These are phyloP conservation scores for Zelopaecilomyces penicillatus DNA, from an alignment of 2,329 filamentous ascomycete species.

Conservation along the genomic window DNA sequence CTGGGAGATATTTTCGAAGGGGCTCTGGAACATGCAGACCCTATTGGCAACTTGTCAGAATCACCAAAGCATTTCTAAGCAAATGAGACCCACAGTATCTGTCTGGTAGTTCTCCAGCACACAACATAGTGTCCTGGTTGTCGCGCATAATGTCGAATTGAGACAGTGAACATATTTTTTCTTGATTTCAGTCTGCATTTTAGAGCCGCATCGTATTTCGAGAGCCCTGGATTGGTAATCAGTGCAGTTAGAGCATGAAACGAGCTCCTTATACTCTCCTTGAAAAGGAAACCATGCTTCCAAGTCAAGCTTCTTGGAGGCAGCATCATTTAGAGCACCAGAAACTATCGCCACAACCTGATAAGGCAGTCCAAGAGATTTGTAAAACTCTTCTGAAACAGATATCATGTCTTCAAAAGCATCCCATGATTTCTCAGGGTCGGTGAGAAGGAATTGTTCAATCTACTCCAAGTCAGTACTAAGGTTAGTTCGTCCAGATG, in stretches of 20 bases:
- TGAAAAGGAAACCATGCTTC: conserved; percentile 97
- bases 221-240: conserved; percentile 94
- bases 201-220: conserved; percentile 84
- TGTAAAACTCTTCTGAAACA: conserved; percentile 89
- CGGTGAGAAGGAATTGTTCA: conserved; percentile 71
- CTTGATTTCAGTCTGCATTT: conserved; percentile 70
- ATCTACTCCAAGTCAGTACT: conserved; percentile 29
- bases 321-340: conserved; percentile 74
- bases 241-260: conserved; percentile 95
- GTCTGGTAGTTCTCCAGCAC: conserved; percentile 96
- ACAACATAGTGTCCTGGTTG: conserved; percentile 87
- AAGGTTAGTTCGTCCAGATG: neutral
- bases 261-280: conserved; percentile 96
- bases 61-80: too few relatives aligned
- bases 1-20: conserved; percentile 82
- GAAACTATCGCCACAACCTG: conserved; percentile 90
- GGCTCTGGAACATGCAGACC: conserved; percentile 75
- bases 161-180: conserved; percentile 94
- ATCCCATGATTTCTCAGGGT: conserved; percentile 87
- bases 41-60: conserved; percentile 29
- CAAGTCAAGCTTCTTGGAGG: conserved; percentile 86
- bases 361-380: conserved; percentile 82
- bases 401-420: conserved; percentile 89
- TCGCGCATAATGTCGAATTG: conserved; percentile 84
- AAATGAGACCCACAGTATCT: conserved; percentile 54